phyloP scores from a whole-genome alignment of 345 rosid species.

The Odontarrhena argentea region DNA sequence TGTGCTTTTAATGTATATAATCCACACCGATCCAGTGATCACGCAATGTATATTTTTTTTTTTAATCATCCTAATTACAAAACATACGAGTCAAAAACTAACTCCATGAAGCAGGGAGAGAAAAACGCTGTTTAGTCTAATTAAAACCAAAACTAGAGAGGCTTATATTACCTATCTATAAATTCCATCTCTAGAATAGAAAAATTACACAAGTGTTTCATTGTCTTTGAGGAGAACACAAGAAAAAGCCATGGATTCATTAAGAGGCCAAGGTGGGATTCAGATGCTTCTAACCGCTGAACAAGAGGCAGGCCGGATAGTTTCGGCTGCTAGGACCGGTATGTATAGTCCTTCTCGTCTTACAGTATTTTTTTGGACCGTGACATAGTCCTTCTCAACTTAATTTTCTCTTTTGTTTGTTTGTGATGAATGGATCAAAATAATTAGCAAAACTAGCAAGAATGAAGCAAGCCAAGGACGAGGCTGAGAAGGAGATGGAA shows the following conservation, averaged over 20 bases:
- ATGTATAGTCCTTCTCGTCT: background rate
- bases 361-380: conserved; percentile 14
- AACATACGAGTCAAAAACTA: conserved; percentile 38
- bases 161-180: conserved; percentile 20
- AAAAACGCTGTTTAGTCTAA: conserved; percentile 25
- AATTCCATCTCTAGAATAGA: conserved; percentile 21
- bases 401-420: background rate
- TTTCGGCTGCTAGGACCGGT: conserved; percentile 42
- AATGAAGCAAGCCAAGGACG: conserved; percentile 48
- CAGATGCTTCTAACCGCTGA: conserved; percentile 47
- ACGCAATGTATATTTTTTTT: background rate
- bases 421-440: background rate
- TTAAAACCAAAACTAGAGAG: conserved; percentile 18
- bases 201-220: conserved; percentile 17
- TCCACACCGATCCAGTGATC: background rate
- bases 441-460: conserved; percentile 43
- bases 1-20: too few species aligned
- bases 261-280: conserved; percentile 46
- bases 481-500: conserved; percentile 47
- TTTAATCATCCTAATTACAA: background rate
- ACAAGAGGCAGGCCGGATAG: conserved; percentile 44
- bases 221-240: conserved; percentile 18
- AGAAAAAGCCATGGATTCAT: conserved; percentile 38
- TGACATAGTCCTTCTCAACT: background rate
- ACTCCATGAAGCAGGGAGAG: conserved; percentile 41